phyloP scores from a whole-genome alignment of 805 yeast genomes.

The Ogataea saltuana region DNA sequence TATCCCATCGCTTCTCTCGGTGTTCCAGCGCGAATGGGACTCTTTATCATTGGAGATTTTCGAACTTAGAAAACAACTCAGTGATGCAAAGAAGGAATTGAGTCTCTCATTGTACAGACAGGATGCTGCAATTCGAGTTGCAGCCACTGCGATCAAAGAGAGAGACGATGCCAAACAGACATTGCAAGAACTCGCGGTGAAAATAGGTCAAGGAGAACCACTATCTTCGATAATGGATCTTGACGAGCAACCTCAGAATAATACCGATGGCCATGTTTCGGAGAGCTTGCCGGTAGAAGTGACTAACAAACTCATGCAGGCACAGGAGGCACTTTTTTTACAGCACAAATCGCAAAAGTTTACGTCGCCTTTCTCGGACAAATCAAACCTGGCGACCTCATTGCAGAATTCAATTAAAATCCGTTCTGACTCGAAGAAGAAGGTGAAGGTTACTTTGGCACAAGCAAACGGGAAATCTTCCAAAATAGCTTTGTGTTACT shows the following conservation, averaged over 20 bases:
- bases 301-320: constrained; percentile 12
- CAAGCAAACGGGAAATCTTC: constrained; percentile 5
- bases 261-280: too few species aligned
- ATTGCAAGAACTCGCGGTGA: constrained; percentile 52
- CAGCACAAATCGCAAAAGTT: constrained; percentile 24
- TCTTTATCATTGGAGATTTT: constrained; percentile 80
- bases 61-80: constrained; percentile 69
- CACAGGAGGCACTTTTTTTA: constrained; percentile 22
- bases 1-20: constrained; percentile 73
- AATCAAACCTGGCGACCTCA: constrained; percentile 1
- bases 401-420: constrained; percentile 5
- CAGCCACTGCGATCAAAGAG: constrained; percentile 71
- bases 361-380: constrained; percentile 18
- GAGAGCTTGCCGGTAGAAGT: too few species aligned
- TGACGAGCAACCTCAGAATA: too few species aligned
- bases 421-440: constrained; percentile 12
- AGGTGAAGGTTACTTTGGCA: constrained; percentile 3
- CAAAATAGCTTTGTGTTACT: constrained; percentile 10
- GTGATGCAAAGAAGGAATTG: constrained; percentile 65
- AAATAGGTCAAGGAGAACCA: constrained; percentile 35
- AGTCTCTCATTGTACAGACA: constrained; percentile 78
- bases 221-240: constrained; percentile 1
- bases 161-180: constrained; percentile 73
- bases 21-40: constrained; percentile 90
- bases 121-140: constrained; percentile 90